These are phyloP conservation scores for Tulasnella sp. DNA, from an alignment of 768 basidiomycete genomes.

Conservation along the genomic window DNA sequence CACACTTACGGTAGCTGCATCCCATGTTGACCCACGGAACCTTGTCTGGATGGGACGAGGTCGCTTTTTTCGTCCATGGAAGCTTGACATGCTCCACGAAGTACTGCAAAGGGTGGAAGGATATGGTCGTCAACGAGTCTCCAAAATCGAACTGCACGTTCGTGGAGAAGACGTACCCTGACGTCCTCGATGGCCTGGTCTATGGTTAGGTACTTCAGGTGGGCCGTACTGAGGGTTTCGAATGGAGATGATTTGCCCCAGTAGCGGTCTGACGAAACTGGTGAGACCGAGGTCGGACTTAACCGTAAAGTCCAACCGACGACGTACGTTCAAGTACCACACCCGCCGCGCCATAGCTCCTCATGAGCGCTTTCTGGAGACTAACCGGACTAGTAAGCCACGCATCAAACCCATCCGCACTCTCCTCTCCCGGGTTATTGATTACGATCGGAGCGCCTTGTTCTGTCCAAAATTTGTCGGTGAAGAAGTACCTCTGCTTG, in stretches of 20 bases:
- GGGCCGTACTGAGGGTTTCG: neutral
- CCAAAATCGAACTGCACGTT: neutral
- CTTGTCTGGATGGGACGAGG: neutral
- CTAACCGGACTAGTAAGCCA: neutral
- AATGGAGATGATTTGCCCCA: slow-evolving; percentile 30
- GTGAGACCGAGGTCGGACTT: too few relatives aligned
- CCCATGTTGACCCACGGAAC: slow-evolving; percentile 24
- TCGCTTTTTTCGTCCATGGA: neutral
- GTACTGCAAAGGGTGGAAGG: slow-evolving; percentile 2
- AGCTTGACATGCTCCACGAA: slow-evolving; percentile 26
- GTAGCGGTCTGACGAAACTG: slow-evolving; percentile 24
- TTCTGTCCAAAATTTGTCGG: neutral
- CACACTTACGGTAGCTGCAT: slow-evolving; percentile 20
- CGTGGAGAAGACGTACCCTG: neutral
- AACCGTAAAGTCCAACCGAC: neutral
- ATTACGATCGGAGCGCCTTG: slow-evolving; percentile 32
- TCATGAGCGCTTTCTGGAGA: slow-evolving; percentile 15
- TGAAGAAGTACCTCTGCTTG: slow-evolving; percentile 36
- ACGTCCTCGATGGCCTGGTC: slow-evolving; percentile 23
- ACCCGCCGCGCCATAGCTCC: slow-evolving; percentile 26
- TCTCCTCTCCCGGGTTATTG: slow-evolving; percentile 29
- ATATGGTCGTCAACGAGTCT: neutral
- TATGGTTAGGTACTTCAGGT: slow-evolving; percentile 13
- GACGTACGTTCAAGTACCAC: slow-evolving; percentile 32
- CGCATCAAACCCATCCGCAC: neutral